Evolutionary conservation across 768 basidiomycete species (phyloP).

Genomic region (Xanthoconium stramineum): DNA sequence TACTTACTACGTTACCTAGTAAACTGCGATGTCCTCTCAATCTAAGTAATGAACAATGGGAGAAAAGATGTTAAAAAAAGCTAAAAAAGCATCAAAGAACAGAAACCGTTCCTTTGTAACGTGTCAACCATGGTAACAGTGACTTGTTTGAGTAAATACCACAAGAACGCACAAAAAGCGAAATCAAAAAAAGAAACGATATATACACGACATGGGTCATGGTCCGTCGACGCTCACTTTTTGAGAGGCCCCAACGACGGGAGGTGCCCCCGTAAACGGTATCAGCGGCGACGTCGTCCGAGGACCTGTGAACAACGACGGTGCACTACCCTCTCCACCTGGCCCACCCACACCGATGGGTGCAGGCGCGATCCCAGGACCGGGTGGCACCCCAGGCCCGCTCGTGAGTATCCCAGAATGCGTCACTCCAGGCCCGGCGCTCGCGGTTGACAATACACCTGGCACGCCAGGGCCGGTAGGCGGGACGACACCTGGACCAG

Average conservation of each 20-base stretch:
- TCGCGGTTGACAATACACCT: conserved; percentile 19
- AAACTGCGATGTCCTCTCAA: neutral
- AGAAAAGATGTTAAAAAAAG: no score
- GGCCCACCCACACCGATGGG: conserved; percentile 3
- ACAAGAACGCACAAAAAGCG: neutral
- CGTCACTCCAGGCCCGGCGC: conserved; percentile 19
- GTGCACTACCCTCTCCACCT: conserved; percentile 7
- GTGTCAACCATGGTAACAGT: neutral
- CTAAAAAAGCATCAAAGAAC: conserved; percentile 1
- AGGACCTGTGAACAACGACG: conserved; percentile 9
- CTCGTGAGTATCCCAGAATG: conserved; percentile 27
- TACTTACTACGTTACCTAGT: conserved; percentile 2
- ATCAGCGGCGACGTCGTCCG: conserved; percentile 27
- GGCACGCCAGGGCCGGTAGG: conserved; percentile 28
- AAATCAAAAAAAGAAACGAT: neutral
- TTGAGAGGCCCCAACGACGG: conserved; percentile 10
- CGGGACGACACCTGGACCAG: conserved; percentile 30
- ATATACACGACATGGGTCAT: conserved; percentile 1
- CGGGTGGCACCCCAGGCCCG: conserved; percentile 28
- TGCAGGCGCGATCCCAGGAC: conserved; percentile 27
- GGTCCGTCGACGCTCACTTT: conserved; percentile 21
- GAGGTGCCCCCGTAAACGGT: conserved; percentile 11
- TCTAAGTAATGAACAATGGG: conserved; percentile 2
- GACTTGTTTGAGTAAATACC: neutral
- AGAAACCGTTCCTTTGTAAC: neutral